Evolutionary conservation across 495 filamentous ascomycete species (phyloP).

Genomic region (Hypoxylon subgilvum): DNA sequence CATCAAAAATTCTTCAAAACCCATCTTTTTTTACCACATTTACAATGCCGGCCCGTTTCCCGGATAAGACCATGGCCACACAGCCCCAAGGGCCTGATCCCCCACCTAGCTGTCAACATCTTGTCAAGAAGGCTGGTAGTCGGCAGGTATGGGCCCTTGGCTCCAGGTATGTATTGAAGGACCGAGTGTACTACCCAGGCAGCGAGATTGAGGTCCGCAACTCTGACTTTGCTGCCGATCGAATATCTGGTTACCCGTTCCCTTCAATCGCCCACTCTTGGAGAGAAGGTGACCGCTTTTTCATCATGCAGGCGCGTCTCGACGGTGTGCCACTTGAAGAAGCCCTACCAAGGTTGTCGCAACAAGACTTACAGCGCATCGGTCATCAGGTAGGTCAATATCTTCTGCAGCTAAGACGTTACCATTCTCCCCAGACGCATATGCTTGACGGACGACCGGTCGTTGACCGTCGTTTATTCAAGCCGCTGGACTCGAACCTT

Average conservation of each 20-base stretch:
- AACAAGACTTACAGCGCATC: constrained; percentile 9
- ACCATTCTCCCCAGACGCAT: neutral
- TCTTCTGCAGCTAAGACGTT: neutral
- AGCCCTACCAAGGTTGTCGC: neutral
- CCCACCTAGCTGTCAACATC: neutral
- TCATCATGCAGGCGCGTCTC: neutral
- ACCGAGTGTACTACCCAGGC: neutral
- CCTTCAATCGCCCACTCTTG: neutral
- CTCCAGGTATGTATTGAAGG: neutral
- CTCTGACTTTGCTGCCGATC: neutral
- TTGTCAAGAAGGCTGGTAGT: neutral
- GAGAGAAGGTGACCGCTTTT: constrained; percentile 1
- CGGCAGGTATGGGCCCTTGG: neutral
- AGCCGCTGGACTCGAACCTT: neutral
- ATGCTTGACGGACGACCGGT: constrained; percentile 4
- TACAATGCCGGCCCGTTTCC: constrained; percentile 13
- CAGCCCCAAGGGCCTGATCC: neutral
- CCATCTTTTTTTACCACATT: neutral
- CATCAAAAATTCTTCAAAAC: neutral
- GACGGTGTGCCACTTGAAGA: constrained; percentile 3
- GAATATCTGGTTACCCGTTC: neutral
- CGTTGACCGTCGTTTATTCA: constrained; percentile 1
- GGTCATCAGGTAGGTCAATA: constrained; percentile 1
- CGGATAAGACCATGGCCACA: neutral
- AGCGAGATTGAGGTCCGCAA: constrained; percentile 8